phyloP scores from a whole-genome alignment of 495 filamentous ascomycete genomes.

The Aspergillus heteromorphus region DNA sequence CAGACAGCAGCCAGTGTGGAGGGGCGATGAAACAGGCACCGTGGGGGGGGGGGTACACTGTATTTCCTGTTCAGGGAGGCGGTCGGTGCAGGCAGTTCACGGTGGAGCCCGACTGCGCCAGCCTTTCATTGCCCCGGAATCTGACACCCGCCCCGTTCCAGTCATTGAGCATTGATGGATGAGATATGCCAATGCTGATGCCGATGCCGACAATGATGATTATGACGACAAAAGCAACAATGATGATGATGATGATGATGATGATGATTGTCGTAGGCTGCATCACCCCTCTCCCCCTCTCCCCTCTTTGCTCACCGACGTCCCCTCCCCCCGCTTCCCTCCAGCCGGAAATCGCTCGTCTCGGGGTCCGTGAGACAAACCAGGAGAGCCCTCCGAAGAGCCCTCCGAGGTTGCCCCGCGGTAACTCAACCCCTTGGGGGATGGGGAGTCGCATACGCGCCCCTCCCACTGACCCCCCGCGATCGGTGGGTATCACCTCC shows the following conservation, averaged over 20 bases:
- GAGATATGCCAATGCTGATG: not conserved
- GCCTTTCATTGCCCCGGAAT: not conserved
- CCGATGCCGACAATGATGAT: not conserved
- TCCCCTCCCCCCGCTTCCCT: slow-evolving; percentile 8
- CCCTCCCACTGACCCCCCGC: slow-evolving; percentile 11
- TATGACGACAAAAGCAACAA: not conserved
- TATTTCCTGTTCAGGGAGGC: too few relatives aligned
- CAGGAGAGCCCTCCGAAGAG: not conserved
- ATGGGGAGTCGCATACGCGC: slow-evolving; percentile 17
- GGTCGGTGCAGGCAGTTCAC: slow-evolving; percentile 19
- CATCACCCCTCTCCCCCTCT: not conserved
- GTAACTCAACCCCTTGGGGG: slow-evolving; percentile 6
- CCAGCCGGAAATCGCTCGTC: slow-evolving; percentile 4
- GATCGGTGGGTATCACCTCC: slow-evolving; percentile 8
- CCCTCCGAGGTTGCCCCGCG: slow-evolving; percentile 11
- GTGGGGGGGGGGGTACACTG: slow-evolving; percentile 9
- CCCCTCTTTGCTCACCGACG: not conserved
- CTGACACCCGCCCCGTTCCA: not conserved
- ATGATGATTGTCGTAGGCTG: not conserved
- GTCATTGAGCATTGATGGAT: too few relatives aligned
- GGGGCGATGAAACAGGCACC: slow-evolving; percentile 11
- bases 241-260: not conserved
- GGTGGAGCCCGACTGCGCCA: slow-evolving; percentile 4
- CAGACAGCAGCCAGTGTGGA: too few relatives aligned
- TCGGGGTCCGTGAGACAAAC: slow-evolving; percentile 15